Base-by-base conservation (phyloP, 768 basidiomycete species). In the Agaricus subrufescens region DNA sequence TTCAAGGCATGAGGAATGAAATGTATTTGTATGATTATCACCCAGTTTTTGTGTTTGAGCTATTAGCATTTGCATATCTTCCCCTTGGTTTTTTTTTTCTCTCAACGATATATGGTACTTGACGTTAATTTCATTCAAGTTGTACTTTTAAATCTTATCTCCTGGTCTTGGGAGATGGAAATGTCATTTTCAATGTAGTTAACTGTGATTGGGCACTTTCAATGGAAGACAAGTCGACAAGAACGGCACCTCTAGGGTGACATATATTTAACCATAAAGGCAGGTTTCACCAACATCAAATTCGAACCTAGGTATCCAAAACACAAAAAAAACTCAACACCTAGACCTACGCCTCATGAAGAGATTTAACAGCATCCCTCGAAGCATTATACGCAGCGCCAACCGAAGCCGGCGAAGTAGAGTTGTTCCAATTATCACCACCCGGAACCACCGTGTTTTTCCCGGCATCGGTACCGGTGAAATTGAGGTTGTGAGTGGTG, bases 361-460 rank as follows among this genome's bases (percentile, higher is more conserved):
- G 46, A 10, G 38, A 3, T 11, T 39, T 29, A 19, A 64, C 60
- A 19, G 72, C 69, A 46, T 65, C 61, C 57, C 62, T 60, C 34
- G 73, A 65, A 49, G 68, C 57, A 52, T 61, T 61, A 64, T 67
- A 73, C 12, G 74, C 74, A 55, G 65, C 62, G 45, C 66, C 64
- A 58, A 75, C 74, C 31, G 68, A 65, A 23, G 43, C 45, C 46
- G 56, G 69, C 25, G 65, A 69, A 58, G 50, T 53, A 50, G 53
- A 61, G 30, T 62, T 48, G 42, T 63, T 58, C 76, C 77, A 80
- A 72, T 78, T 78, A 65, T 62, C 62, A 58, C 74, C 75, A 10
- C 56, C 49, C 38, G 71, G 65, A 53, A 73, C 59, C 46, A 77
- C 68, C 43, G 69, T 73, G 58, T 72, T 67, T 45, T 57, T 60